Percentiles rank a stretch among this genome's conserved stretches.
Evolutionary conservation across 805 yeast species (phyloP).

Genomic region (Millerozyma acaciae): DNA sequence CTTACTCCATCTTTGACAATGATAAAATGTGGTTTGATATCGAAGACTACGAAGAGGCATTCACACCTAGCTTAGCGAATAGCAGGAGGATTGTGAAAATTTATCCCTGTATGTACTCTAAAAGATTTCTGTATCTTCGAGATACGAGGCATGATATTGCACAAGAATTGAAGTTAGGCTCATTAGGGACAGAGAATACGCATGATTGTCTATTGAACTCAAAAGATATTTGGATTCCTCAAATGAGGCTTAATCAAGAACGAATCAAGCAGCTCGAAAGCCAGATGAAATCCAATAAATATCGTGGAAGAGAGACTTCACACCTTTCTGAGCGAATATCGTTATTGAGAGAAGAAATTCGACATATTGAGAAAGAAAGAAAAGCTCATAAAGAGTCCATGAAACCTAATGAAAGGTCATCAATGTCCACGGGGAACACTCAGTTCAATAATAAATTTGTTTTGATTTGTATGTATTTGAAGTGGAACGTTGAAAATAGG

Average conservation of each 20-base stretch:
- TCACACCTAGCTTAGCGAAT: slow-evolving; percentile 33
- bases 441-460: slow-evolving; percentile 36
- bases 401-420: slow-evolving; percentile 4
- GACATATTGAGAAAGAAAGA: slow-evolving; percentile 5
- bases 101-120: slow-evolving; percentile 62
- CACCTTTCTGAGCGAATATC: slow-evolving; percentile 16
- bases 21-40: slow-evolving; percentile 61
- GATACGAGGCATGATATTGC: slow-evolving; percentile 37
- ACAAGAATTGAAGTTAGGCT: slow-evolving; percentile 8
- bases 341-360: slow-evolving; percentile 17
- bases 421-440: slow-evolving; percentile 8
- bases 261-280: slow-evolving; percentile 24
- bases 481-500: slow-evolving; percentile 39
- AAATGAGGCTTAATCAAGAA: slow-evolving; percentile 20
- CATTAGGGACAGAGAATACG: slow-evolving; percentile 23
- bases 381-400: neutral
- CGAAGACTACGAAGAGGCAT: slow-evolving; percentile 59
- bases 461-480: slow-evolving; percentile 35
- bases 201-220: slow-evolving; percentile 28
- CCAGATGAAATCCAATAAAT: slow-evolving; percentile 11
- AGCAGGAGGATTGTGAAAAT: slow-evolving; percentile 44
- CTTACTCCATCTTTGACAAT: slow-evolving; percentile 44
- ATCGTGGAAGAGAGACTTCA: slow-evolving; percentile 5
- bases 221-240: slow-evolving; percentile 24
- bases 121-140: slow-evolving; percentile 65